Base-by-base conservation (phyloP, 331 rosid genomes). In the Phaseolus coccineus region DNA sequence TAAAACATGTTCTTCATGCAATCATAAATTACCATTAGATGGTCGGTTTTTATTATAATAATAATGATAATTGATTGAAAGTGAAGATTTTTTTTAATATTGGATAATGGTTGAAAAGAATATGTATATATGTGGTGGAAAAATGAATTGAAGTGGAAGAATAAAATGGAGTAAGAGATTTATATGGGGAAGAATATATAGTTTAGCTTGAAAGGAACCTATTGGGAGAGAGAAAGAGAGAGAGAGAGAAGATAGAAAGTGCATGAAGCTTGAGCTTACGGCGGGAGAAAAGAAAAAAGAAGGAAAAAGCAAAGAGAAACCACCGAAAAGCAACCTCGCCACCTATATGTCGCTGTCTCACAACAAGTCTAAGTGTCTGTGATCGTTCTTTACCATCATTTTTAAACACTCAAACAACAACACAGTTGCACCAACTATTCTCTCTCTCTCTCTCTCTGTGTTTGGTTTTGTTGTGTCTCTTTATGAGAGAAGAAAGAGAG, bases 221-320 rank as follows among this genome's bases (percentile, higher is more conserved):
- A 37, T 5, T 37, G 8, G 42, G 42, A 37, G 42, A 37, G 40
- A 71, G 77, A 78, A 72, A 74, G 77, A 71, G 7, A 31, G 22
- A 71, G n/a, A 14, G 22, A 81, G 58, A 57, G 59, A 44, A 9
- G 67, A 77, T 56, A 74, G 78, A 84, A 64, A 67, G 78, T 53
- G 63, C 67, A 39, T 74, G 42, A 85, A 48, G 63, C 13, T 25
- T 16, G 52, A 65, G 84, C 84, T 78, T 69, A 83, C 86, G 88
- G 97, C 85, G 85, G 90, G 87, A 85, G 85, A 84, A 85, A 74
- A 58, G 42, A 76, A 81, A 71, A 6, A 77, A 83, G 58, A 65
- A 74, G 76, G 75, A 56, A 85, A 81, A n/a, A 74, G 12, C 76
- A 85, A 8, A 42, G 12, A 42, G 47, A 69, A 80, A 71, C 75